Evolutionary conservation across 352 stramenopile genomes (phyloP).

Genomic region (Phytopythium oedochilum): DNA sequence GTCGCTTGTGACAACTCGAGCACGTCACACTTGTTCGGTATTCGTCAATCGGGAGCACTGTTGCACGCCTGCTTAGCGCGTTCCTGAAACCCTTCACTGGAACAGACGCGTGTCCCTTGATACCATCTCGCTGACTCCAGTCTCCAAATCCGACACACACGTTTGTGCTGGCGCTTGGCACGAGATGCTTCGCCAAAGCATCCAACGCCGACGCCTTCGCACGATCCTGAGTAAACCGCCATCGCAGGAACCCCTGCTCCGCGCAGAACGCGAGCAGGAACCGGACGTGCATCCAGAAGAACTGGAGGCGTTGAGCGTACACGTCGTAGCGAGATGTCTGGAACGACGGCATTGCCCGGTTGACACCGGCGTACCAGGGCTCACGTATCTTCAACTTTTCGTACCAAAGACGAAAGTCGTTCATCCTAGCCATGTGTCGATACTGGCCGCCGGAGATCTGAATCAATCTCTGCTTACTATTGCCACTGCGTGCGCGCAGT

Average conservation of each 20-base stretch:
- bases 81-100: slow-evolving; percentile 1
- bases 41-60: slow-evolving; percentile 4
- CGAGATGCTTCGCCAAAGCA: neutral
- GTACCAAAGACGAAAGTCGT: neutral
- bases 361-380: neutral
- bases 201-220: neutral
- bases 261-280: slow-evolving; percentile 9
- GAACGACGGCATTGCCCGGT: slow-evolving; percentile 14
- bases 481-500: neutral
- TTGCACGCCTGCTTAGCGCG: slow-evolving; percentile 3
- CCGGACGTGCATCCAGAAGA: slow-evolving; percentile 2
- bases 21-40: slow-evolving; percentile 5
- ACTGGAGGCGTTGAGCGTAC: slow-evolving; percentile 9
- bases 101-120: slow-evolving; percentile 2
- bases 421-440: slow-evolving; percentile 5
- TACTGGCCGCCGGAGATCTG: slow-evolving; percentile 3
- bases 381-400: neutral
- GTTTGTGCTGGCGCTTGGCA: neutral
- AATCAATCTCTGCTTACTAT: neutral
- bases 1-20: slow-evolving; percentile 1
- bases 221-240: neutral
- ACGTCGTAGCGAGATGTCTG: slow-evolving; percentile 7
- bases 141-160: neutral
- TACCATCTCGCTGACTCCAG: neutral
- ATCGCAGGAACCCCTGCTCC: slow-evolving; percentile 6